phyloP scores from a whole-genome alignment of 345 rosid species.

The Eucalyptus microcorys region DNA sequence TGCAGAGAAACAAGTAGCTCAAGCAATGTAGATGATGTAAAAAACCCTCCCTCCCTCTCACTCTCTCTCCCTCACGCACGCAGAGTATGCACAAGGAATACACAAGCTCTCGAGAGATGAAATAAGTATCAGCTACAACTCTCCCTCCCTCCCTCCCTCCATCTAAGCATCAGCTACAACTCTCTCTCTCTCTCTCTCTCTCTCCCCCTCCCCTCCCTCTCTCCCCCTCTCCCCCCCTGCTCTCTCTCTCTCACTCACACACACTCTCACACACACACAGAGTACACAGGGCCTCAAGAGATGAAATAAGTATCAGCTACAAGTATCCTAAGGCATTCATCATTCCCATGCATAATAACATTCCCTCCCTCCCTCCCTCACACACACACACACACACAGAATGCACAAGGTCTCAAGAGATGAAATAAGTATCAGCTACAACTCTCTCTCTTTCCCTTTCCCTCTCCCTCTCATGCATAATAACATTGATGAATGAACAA shows the following conservation, averaged over 20 bases:
- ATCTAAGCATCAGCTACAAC: neutral
- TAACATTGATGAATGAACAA: neutral
- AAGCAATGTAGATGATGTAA: neutral
- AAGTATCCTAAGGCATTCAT: neutral
- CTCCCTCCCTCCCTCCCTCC: too few relatives aligned
- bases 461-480: neutral
- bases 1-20: neutral
- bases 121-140: neutral
- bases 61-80: neutral
- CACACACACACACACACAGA: rapidly evolving
- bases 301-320: neutral
- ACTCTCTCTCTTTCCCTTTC: too few relatives aligned
- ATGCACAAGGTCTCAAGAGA: neutral
- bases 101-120: neutral
- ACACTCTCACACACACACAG: neutral
- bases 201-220: neutral
- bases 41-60: too few relatives aligned
- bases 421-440: neutral
- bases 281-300: neutral
- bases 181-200: neutral
- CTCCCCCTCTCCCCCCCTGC: too few relatives aligned
- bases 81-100: neutral
- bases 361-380: neutral
- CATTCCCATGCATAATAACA: neutral
- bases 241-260: too few relatives aligned